Base-by-base conservation (phyloP, 495 filamentous ascomycete genomes). In the Sordaria brevicollis region DNA sequence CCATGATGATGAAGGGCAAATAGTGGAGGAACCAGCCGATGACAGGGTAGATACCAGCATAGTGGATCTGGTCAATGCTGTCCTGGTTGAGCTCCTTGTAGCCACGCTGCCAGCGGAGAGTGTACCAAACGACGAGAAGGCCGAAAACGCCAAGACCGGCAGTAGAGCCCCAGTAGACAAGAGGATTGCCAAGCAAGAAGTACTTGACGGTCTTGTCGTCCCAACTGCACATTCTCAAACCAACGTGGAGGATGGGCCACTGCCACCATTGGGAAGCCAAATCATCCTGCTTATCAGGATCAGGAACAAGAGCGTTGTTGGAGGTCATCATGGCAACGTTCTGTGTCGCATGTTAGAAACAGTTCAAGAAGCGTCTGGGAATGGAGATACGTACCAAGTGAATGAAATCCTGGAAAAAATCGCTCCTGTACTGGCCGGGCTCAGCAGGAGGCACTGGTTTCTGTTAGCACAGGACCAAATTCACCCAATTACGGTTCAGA, bases 281-380 rank as follows among this genome's bases (percentile, higher is more conserved):
- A 77, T 99, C 95, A 77, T 99, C 95, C 81, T 98, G 95, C 86
- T 99, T 99, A 80, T 99, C 95, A 4, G 95, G 96, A 76, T 99
- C 96, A 11, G 95, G 95, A 54, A 99, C 94, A 25, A 99, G 87
- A 41, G 95, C 95, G 78, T 99, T 99, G 83, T 99, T 99, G 15
- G 96, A 98, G 19, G 95, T 99, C 96, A 98, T 97, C 95, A 99
- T 99, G 68, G 96, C 95, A 70, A 99, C 95, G 80, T 99, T 99
- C 77, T 79, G 65, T 4, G 3, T 35, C 1, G 13, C 33, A 25
- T 8, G 70, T 76, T 68, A 76, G 73, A 38, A 33, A 35, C 21
- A 11, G 17, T 21, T 29, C 33, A 10, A 35, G 11, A 29, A 39
- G 66, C 33, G 7, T 11, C 11, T 17, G 36, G 15, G 19, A 5